Percentiles rank a stretch among this genome's conserved stretches.
phyloP scores from a whole-genome alignment of 1,284 basidiomycete genomes.

The Phlebopus sp. region DNA sequence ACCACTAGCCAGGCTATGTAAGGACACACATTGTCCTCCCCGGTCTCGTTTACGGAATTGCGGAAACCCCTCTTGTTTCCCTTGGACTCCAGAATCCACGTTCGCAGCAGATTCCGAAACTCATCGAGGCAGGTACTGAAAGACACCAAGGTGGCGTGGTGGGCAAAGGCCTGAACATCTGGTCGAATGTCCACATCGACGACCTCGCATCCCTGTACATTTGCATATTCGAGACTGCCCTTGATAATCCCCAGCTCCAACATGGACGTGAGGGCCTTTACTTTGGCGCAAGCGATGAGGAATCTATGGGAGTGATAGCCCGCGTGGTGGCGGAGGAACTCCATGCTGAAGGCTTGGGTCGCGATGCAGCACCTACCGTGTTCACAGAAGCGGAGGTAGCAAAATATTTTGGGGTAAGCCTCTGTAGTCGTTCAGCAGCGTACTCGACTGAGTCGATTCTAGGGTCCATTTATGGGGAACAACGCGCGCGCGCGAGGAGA shows the following conservation, averaged over 20 bases:
- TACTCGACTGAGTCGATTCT: slow-evolving; percentile 2
- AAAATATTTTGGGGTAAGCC: slow-evolving; percentile 28
- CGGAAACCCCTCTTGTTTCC: slow-evolving; percentile 26
- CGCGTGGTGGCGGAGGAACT: slow-evolving; percentile 22
- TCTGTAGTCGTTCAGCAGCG: neutral
- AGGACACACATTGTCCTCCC: slow-evolving; percentile 32
- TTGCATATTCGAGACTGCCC: slow-evolving; percentile 33
- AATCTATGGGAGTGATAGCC: slow-evolving; percentile 21
- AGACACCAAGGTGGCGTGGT: slow-evolving; percentile 32
- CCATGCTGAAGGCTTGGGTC: slow-evolving; percentile 20
- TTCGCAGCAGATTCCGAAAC: slow-evolving; percentile 25
- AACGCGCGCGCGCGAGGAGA: slow-evolving; percentile 43
- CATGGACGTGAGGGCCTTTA: slow-evolving; percentile 33
- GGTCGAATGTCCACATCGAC: slow-evolving; percentile 33
- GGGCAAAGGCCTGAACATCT: slow-evolving; percentile 33
- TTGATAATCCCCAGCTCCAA: slow-evolving; percentile 17
- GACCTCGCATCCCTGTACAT: slow-evolving; percentile 32
- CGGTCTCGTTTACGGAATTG: slow-evolving; percentile 33
- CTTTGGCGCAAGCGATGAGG: slow-evolving; percentile 33
- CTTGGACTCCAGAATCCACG: slow-evolving; percentile 28
- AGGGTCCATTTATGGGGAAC: slow-evolving; percentile 35
- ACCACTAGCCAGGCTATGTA: slow-evolving; percentile 22
- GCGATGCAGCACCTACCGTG: slow-evolving; percentile 22
- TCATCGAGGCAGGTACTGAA: slow-evolving; percentile 27
- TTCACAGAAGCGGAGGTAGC: slow-evolving; percentile 30